Evolutionary conservation across 2,329 filamentous ascomycete species (phyloP), one percentile per base, ranked within the genome.

Genomic region (Raffaelea arxii): DNA sequence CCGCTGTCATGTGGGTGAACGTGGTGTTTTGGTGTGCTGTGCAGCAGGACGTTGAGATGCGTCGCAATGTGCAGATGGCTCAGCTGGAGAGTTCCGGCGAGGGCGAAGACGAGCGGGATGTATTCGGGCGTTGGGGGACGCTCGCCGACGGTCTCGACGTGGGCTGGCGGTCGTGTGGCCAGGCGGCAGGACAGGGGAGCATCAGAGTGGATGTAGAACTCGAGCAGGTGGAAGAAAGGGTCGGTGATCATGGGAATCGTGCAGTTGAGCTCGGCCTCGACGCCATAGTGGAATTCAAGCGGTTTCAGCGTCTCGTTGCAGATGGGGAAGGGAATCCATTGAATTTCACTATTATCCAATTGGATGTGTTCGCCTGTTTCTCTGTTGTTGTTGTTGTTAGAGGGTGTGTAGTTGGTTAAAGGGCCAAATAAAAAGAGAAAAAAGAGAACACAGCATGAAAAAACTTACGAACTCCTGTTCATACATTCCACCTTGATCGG

Each of bases 171-270:
- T 7, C 84, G 81, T 0, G 87, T 79, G 24, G 91, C 88, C 14
- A 97, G 78, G 44, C 92, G 90, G 66, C 92, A 98, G 46, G 88
- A 82, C 43, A 97, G 74, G 10, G 92, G 92, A 18, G 89, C 90
- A 66, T 98, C 92, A 69, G 85, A 89, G 74, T 97, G 92, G 63
- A 97, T 83, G 74, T 97, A 97, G 75, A 96, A 97, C 69, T 97
- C 86, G 69, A 91, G 82, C 44, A 91, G 77, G 66, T 92, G 86
- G 72, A 88, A 92, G 72, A 90, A 84, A 36, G 84, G 77, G 62
- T 91, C 86, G 57, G 77, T 74, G 57, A 91, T 74, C 66, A 86
- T 76, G 59, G 83, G 71, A 57, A 92, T 81, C 46, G 86, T 92
- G 71, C 86, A 92, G 69, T 91, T 91, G 55, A 87, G 67, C 62